Conservation (phyloP, 2,329 filamentous ascomycete species). For the Colletotrichum cuscutae region DNA sequence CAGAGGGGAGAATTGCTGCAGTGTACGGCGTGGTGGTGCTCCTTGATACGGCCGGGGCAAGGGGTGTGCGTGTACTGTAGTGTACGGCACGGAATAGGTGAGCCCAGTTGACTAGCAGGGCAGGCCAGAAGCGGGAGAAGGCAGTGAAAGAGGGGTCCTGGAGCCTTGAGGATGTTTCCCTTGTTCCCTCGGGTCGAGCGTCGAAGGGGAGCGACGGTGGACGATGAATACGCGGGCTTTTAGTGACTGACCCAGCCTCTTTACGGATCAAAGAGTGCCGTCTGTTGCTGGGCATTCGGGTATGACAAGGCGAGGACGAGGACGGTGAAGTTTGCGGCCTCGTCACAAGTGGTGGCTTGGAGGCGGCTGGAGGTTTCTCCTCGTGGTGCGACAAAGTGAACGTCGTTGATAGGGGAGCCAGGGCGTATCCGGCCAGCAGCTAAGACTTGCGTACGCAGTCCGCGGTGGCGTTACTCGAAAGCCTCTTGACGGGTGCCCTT, state of each 20-base stretch:
- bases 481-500: constrained; percentile 10
- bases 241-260: not conserved
- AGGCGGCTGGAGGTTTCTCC: constrained; percentile 5
- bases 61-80: not conserved
- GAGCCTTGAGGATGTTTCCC: not conserved
- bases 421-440: not conserved
- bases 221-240: not conserved
- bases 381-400: not conserved
- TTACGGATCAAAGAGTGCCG: not conserved
- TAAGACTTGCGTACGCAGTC: constrained; percentile 19
- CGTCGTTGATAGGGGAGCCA: not conserved
- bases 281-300: not conserved
- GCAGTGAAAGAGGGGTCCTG: constrained; percentile 12
- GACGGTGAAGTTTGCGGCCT: not conserved
- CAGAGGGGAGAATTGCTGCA: not conserved
- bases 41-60: not conserved
- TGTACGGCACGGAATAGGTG: not conserved
- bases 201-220: not conserved
- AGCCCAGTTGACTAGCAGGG: constrained; percentile 13
- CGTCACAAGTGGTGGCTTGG: constrained; percentile 30
- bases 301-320: constrained; percentile 11
- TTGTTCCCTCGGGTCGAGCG: constrained; percentile 8
- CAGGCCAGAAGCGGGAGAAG: constrained; percentile 1
- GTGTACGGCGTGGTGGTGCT: not conserved
- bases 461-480: constrained; percentile 19